Base-by-base conservation (phyloP, 2,329 filamentous ascomycete genomes). In the Ophiobolus disseminans region DNA sequence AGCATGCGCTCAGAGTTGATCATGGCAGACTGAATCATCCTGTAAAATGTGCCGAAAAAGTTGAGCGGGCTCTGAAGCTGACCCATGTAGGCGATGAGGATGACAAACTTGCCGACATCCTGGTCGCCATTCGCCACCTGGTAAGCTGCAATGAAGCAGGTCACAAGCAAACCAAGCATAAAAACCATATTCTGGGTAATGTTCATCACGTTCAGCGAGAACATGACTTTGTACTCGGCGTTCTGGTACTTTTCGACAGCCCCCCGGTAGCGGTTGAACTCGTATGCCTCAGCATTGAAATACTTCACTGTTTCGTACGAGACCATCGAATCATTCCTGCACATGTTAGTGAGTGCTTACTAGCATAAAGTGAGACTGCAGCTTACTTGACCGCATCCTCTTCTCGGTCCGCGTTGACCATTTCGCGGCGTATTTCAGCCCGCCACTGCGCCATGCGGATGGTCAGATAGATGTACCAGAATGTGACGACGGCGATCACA, bases 1-100 rank as follows among this genome's bases (percentile, higher is more conserved):
- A 99, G 78, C 71, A 99, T 87, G 14, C 94, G 87, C 78, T 99
- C 94, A 4, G 93, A 92, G 49, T 95, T 97, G 68, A 99, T 97
- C 88, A 99, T 90, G 43, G 93, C 90, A 62, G 92, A 94, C 74
- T 97, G 94, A 5, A 97, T 93, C 53, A 91, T 94, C 40, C 93
- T 85, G 73, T 97, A 99, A 72, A 97, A 97, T 0, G 91, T 94
- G 47, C 93, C 94, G 63, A 91, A 90, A 70, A 88, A 90, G 57
- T 86, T 86, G 43, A 91, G 78, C 2, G 88, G 88, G 2, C 82
- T 81, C 35, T 87, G 87, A 28, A 91, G 78, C 63, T 90, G 87
- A 14, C 82, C 81, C 86, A 89, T 89, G 69, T 90, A 91, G 43
- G 86, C 87, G 50, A 90, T 74, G 13, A 91, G 76, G 73, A 86